These are phyloP conservation scores for Pistacia vera DNA, from an alignment of 345 rosid species.

Conservation along the genomic window DNA sequence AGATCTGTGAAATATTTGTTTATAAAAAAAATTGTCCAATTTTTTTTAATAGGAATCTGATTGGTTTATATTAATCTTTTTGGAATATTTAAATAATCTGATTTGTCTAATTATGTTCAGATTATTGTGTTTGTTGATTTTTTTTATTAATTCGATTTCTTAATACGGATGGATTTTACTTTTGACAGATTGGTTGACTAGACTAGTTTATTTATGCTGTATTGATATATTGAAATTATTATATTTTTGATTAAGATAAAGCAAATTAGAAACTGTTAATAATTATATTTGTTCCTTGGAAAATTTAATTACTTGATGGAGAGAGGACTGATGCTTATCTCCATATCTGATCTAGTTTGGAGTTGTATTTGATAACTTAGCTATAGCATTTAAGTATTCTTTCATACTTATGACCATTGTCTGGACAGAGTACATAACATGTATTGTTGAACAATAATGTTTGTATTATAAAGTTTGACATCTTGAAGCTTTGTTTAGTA, in stretches of 20 bases:
- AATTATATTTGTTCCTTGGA: neutral
- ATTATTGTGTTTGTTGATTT: neutral
- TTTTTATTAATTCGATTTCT: neutral
- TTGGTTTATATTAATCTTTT: too few species aligned
- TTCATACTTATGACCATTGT: neutral
- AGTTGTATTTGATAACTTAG: neutral
- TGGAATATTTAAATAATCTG: too few species aligned
- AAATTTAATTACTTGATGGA: too few species aligned
- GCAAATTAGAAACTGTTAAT: neutral
- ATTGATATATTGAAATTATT: neutral
- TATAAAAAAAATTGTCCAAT: too few species aligned
- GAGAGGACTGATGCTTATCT: too few species aligned
- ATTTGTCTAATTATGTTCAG: neutral
- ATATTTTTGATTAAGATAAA: neutral
- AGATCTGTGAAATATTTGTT: neutral
- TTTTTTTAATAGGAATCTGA: too few species aligned
- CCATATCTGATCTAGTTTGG: too few species aligned
- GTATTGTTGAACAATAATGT: too few species aligned
- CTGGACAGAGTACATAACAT: too few species aligned
- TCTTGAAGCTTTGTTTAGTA: too few species aligned
- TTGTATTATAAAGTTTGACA: too few species aligned
- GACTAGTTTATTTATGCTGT: neutral
- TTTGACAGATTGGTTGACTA: neutral
- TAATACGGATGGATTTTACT: neutral
- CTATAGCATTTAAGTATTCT: neutral